Evolutionary conservation across 2,329 filamentous ascomycete genomes (phyloP), one percentile per base, ranked within the genome.

Genomic region (Dactylellina parvicollis): DNA sequence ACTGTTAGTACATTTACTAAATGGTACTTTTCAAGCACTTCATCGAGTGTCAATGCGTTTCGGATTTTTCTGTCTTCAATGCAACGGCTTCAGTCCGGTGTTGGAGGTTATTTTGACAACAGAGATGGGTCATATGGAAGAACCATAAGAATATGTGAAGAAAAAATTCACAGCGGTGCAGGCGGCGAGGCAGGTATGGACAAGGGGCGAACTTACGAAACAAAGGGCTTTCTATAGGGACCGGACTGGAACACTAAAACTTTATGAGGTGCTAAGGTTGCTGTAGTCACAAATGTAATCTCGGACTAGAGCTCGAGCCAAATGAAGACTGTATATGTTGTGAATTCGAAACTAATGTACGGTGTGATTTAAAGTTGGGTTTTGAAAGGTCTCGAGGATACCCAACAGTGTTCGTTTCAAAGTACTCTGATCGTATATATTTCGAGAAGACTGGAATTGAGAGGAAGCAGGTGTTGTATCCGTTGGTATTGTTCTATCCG

Each of bases 321-420:
- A 40, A 65, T 44, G 44, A 40, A 52, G 10, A 55, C 22, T 47
- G 12, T 24, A 42, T 30, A 20, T 44, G 30, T 49, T 57, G n/a
- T 50, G 56, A 18, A 26, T 50, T 57, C 32, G 46, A 34, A 49
- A 60, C 57, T 56, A 38, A 24, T 32, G 44, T 42, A 57, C 32
- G 16, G 30, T 30, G 7, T 24, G 30, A 28, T 38, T 46, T 32
- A 60, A 38, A 18, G 55, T 73, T 73, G 60, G 60, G 38, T 59
- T 18, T 42, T 18, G 36, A 66, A 47, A 59, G 28, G 47, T 34
- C 52, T 57, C 16, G 56, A 73, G 44, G 36, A 30, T 7, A 52
- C 22, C 54, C 54, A 66, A 73, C 69, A 46, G 16, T 24, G 24
- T 55, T 12, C 46, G 69, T 73, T 73, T 73, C 69, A 73, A 26